These are phyloP conservation scores for Epichloe sibirici DNA, from an alignment of 2,329 filamentous ascomycete genomes.

Conservation along the genomic window DNA sequence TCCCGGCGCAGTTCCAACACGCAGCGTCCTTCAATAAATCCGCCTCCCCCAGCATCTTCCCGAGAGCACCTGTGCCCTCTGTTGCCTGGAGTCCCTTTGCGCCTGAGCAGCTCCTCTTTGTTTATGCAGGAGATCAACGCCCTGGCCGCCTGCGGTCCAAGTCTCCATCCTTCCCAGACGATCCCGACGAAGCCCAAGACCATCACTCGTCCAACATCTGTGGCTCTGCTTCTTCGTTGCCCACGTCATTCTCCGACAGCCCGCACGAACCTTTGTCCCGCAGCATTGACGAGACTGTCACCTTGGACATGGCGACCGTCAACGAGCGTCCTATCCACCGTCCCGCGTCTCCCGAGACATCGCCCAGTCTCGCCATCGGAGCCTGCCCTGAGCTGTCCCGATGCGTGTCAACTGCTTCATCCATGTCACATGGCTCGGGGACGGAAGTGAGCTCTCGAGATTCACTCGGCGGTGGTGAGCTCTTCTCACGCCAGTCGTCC, in stretches of 20 bases:
- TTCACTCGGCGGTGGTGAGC: slow-evolving; percentile 45
- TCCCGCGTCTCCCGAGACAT: slow-evolving; percentile 43
- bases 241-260: not conserved
- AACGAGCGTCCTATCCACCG: slow-evolving; percentile 17
- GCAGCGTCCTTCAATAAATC: not conserved
- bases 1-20: slow-evolving; percentile 1
- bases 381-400: slow-evolving; percentile 47
- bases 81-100: slow-evolving; percentile 2
- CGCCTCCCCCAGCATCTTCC: not conserved
- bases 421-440: slow-evolving; percentile 44
- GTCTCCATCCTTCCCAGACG: not conserved
- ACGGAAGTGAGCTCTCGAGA: slow-evolving; percentile 37
- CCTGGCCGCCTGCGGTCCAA: slow-evolving; percentile 4
- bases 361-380: slow-evolving; percentile 51
- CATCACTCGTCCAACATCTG: not conserved
- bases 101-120: slow-evolving; percentile 5
- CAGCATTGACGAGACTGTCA: not conserved
- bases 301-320: slow-evolving; percentile 20
- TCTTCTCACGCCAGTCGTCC: slow-evolving; percentile 48
- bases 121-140: slow-evolving; percentile 4
- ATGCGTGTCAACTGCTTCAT: slow-evolving; percentile 50
- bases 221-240: not conserved
- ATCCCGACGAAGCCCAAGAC: not conserved
- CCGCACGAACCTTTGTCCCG: not conserved
- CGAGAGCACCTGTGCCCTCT: not conserved